Evolutionary conservation across 257 asterid genomes (phyloP).

Genomic region (Gardenia jasminoides): DNA sequence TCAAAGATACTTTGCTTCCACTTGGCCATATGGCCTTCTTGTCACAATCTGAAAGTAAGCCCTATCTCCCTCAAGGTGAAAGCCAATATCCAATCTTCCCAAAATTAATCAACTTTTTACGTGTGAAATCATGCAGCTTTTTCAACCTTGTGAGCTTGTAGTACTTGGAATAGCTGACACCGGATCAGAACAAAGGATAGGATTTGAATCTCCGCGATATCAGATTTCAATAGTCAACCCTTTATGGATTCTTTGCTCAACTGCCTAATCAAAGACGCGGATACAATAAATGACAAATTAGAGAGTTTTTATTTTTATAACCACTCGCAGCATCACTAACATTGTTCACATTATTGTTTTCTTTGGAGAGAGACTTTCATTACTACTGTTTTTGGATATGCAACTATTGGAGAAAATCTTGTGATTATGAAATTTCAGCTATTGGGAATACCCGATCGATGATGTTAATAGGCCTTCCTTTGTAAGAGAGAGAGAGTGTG

Average conservation of each 20-base stretch:
- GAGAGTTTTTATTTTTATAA: neutral
- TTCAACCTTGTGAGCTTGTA: neutral
- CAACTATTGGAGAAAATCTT: too few species aligned
- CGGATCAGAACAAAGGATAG: neutral
- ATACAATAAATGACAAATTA: neutral
- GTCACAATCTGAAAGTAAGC: neutral
- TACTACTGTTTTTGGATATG: too few species aligned
- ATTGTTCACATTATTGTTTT: too few species aligned
- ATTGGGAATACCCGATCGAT: too few species aligned
- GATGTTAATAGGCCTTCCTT: too few species aligned
- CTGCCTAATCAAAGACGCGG: neutral
- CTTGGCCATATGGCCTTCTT: neutral
- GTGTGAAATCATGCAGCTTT: neutral
- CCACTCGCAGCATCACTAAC: too few species aligned
- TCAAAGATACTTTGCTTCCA: neutral
- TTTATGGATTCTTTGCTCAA: neutral
- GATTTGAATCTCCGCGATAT: neutral
- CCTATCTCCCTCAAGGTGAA: neutral
- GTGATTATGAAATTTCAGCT: too few species aligned
- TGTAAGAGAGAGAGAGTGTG: too few species aligned
- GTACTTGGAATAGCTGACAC: neutral
- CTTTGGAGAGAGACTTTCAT: too few species aligned
- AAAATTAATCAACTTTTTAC: neutral
- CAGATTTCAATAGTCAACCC: neutral
- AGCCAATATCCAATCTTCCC: neutral